Evolutionary conservation across 768 basidiomycete genomes (phyloP), one percentile per base, ranked within the genome.

Genomic region (Boletus reticulatus): DNA sequence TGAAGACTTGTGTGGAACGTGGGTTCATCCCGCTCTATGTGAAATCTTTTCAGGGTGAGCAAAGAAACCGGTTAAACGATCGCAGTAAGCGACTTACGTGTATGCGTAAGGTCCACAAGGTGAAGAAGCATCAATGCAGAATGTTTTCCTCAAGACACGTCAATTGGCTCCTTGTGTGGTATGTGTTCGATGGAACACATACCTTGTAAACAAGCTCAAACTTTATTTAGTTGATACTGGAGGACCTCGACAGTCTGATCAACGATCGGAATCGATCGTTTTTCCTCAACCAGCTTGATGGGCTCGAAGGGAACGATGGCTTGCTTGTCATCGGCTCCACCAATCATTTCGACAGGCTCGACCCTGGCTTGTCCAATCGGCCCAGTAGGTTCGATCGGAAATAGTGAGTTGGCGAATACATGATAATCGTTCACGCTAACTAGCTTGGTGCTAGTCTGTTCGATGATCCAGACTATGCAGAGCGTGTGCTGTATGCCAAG

Each of bases 331-430:
- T 93, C 52, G 85, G 81, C 17, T 84, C 89, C 2, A 94, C 92
- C 24, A 94, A 94, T 66, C 89, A 94, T 69, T 85, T 92, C 57
- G 88, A 92, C 41, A 75, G 79, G 43, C 80, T 94, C 41, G 92
- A 93, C 64, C 84, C 88, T 32, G 88, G 85, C 8, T 69, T 94
- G 56, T 86, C 88, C 59, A 82, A 76, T 41, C 81, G 92, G 19
- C 92, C 92, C 10, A 91, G 88, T 62, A 82, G 92, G 38, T 94
- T 94, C 62, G 92, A 94, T 67, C 78, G 92, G 50, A 92, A 93
- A 76, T 92, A 85, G 90, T 89, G 60, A 58, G 88, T 79, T 10
- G 36, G 39, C 10, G 20, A 10, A 46, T 38, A 1, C 14, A 42
- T 17, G 11, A n/a, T 32, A 39, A 31, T 43, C 19, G 19, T 31